phyloP scores from a whole-genome alignment of 2,329 filamentous ascomycete genomes.

The Claviceps humidiphila region DNA sequence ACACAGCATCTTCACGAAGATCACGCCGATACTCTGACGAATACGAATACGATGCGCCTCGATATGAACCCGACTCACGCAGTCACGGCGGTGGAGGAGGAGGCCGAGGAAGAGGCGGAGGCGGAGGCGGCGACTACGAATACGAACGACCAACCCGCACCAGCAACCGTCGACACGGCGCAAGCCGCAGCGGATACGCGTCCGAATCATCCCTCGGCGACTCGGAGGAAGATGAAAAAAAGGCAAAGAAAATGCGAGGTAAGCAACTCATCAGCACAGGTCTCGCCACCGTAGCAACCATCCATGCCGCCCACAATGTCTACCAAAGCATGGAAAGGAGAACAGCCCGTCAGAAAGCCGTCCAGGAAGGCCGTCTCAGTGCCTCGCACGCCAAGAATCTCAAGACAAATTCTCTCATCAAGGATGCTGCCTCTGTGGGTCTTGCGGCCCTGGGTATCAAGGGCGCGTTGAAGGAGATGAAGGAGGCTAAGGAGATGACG shows the following conservation, averaged over 20 bases:
- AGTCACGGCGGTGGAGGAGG: constrained; percentile 18
- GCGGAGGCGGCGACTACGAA: constrained; percentile 30
- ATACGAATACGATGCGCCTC: constrained; percentile 31
- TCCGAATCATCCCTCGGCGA: constrained; percentile 44
- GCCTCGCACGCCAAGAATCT: constrained; percentile 39
- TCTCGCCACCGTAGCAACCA: constrained; percentile 44
- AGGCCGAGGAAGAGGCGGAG: constrained; percentile 13
- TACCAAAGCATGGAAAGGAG: constrained; percentile 47
- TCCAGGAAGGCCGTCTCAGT: constrained; percentile 39
- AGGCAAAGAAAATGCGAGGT: constrained; percentile 45
- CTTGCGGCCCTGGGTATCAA: constrained; percentile 46
- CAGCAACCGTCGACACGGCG: constrained; percentile 25
- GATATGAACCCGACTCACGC: constrained; percentile 17
- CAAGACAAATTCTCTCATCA: constrained; percentile 41
- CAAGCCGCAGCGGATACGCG: constrained; percentile 28
- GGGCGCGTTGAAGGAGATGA: constrained; percentile 41
- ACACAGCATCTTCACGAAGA: constrained; percentile 25
- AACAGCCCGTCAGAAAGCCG: constrained; percentile 37
- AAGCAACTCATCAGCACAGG: constrained; percentile 46
- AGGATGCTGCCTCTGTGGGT: constrained; percentile 45
- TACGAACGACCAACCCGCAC: constrained; percentile 30
- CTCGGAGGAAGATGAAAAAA: constrained; percentile 43
- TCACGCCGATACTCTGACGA: constrained; percentile 28
- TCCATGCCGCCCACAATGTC: constrained; percentile 45
- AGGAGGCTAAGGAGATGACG: constrained; percentile 37